Evolutionary conservation across 768 basidiomycete genomes (phyloP).

Genomic region (Termitomyces titanicus): DNA sequence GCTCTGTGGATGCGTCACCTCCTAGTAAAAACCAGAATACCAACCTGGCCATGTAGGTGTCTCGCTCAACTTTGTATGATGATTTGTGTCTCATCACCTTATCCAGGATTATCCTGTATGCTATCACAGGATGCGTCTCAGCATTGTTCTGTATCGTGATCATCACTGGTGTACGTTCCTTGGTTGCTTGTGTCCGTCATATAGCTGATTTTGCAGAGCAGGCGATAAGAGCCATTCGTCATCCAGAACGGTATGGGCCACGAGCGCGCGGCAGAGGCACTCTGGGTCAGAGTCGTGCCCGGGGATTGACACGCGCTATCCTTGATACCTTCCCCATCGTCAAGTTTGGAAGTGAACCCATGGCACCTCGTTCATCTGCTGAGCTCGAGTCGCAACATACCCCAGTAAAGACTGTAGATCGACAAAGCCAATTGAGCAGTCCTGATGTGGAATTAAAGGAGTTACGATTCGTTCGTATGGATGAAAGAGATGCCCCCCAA

Average conservation of each 20-base stretch:
- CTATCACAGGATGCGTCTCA: slow-evolving; percentile 86
- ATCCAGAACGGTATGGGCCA: slow-evolving; percentile 92
- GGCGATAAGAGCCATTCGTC: slow-evolving; percentile 78
- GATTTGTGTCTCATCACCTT: slow-evolving; percentile 5
- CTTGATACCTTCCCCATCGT: slow-evolving; percentile 94
- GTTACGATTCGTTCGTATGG: slow-evolving; percentile 13
- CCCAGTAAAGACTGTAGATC: slow-evolving; percentile 25
- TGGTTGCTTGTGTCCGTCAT: background rate
- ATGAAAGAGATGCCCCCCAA: background rate
- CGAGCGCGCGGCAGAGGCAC: slow-evolving; percentile 42
- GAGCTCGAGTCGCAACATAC: slow-evolving; percentile 1
- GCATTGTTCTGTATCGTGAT: slow-evolving; percentile 83
- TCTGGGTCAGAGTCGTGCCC: slow-evolving; percentile 61
- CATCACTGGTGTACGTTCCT: slow-evolving; percentile 65
- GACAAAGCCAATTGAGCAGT: slow-evolving; percentile 5
- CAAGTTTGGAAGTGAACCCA: slow-evolving; percentile 57
- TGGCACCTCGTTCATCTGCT: background rate
- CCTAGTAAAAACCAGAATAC: slow-evolving; percentile 32
- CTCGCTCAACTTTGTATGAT: slow-evolving; percentile 1
- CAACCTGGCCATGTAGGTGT: slow-evolving; percentile 71
- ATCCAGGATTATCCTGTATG: slow-evolving; percentile 76
- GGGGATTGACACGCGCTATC: slow-evolving; percentile 89
- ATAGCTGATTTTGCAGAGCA: slow-evolving; percentile 23
- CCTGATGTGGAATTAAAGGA: slow-evolving; percentile 11
- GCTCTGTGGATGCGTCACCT: slow-evolving; percentile 14